phyloP scores from a whole-genome alignment of 257 asterid species.

The Dorcoceras hygrometricum region DNA sequence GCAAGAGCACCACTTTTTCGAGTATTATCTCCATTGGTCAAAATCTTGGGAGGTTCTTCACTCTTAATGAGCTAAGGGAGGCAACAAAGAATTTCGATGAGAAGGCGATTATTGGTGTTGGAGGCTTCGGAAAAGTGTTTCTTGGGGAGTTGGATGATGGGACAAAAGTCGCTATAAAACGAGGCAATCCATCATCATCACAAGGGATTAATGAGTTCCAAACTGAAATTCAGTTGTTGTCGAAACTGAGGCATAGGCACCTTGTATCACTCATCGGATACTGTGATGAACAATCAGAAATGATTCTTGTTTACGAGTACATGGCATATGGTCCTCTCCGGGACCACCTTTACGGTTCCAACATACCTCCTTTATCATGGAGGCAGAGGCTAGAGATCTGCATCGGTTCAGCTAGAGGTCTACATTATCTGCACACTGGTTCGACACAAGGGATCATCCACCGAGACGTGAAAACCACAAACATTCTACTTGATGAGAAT shows the following conservation, averaged over 20 bases:
- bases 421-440: slow-evolving; percentile 94
- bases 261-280: slow-evolving; percentile 83
- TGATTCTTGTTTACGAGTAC: slow-evolving; percentile 86
- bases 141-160: slow-evolving; percentile 61
- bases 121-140: slow-evolving; percentile 97
- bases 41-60: slow-evolving; percentile 61
- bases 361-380: slow-evolving; percentile 60
- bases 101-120: slow-evolving; percentile 66
- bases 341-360: slow-evolving; percentile 73
- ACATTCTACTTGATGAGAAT: slow-evolving; percentile 75
- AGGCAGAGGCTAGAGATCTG: slow-evolving; percentile 79
- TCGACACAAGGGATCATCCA: slow-evolving; percentile 88
- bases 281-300: slow-evolving; percentile 78
- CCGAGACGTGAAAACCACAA: slow-evolving; percentile 86
- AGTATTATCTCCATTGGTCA: slow-evolving; percentile 51
- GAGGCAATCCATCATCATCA: slow-evolving; percentile 81
- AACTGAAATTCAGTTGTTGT: slow-evolving; percentile 73
- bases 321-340: slow-evolving; percentile 80
- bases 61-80: slow-evolving; percentile 50
- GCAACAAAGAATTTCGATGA: slow-evolving; percentile 82
- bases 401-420: slow-evolving; percentile 89
- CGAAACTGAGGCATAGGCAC: slow-evolving; percentile 86
- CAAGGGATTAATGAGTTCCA: slow-evolving; percentile 90
- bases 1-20: slow-evolving; percentile 56
- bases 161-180: slow-evolving; percentile 67